Conservation (phyloP, 202 grass and related monocot genomes). For the Cymbopogon flexuosus region DNA sequence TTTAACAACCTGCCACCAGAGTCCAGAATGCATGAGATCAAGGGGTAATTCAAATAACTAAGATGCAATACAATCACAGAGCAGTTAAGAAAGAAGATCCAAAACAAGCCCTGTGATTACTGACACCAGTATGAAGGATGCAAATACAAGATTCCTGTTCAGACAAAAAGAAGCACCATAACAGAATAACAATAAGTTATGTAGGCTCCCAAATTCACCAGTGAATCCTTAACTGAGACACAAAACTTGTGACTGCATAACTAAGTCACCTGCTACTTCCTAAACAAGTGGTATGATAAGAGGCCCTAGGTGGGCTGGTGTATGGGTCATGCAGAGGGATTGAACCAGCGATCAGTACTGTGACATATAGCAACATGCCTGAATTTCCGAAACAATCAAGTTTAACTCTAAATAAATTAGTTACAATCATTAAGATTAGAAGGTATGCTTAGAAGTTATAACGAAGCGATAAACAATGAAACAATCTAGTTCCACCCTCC, state of each 20-base stretch:
- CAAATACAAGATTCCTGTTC: background rate
- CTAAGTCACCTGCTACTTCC: background rate
- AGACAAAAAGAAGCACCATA: background rate
- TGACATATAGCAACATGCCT: background rate
- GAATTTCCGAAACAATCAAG: background rate
- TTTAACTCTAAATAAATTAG: background rate
- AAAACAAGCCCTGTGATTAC: background rate
- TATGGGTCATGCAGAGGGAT: background rate
- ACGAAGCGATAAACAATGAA: background rate
- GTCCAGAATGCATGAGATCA: conserved; percentile 4
- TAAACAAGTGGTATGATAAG: background rate
- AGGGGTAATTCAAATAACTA: conserved; percentile 10
- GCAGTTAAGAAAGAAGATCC: background rate
- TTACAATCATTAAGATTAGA: background rate
- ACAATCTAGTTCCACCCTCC: background rate
- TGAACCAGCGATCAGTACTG: background rate
- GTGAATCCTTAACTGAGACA: background rate
- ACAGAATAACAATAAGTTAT: background rate
- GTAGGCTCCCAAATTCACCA: background rate
- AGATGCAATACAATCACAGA: background rate
- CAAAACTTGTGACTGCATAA: background rate
- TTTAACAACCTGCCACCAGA: conserved; percentile 69
- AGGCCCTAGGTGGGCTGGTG: background rate
- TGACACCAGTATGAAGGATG: background rate
- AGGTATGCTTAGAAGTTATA: background rate